Evolutionary conservation across 2,329 filamentous ascomycete species (phyloP).

Genomic region (Pseudogymnoascus sp.): DNA sequence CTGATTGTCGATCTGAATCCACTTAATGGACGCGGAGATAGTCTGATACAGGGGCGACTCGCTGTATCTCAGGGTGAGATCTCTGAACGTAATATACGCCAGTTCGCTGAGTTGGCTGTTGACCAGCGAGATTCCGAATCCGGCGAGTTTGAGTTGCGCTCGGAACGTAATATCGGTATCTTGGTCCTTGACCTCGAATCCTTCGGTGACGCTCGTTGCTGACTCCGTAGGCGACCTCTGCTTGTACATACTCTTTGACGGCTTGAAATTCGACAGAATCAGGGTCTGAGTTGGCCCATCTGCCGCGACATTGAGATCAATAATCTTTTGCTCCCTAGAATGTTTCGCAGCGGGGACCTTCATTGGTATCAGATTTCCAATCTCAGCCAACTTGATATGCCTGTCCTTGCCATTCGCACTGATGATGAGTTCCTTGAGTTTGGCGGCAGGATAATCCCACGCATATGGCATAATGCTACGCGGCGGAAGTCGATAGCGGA

Average conservation of each 20-base stretch:
- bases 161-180: constrained; percentile 84
- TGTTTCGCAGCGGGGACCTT: constrained; percentile 66
- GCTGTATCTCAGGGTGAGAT: constrained; percentile 82
- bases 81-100: constrained; percentile 86
- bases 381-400: constrained; percentile 91
- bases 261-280: constrained; percentile 88
- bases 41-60: constrained; percentile 95
- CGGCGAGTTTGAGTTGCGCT: constrained; percentile 79
- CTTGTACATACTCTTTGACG: constrained; percentile 83
- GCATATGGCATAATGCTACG: constrained; percentile 99
- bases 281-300: constrained; percentile 93
- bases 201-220: constrained; percentile 46
- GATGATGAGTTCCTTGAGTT: constrained; percentile 87
- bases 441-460: constrained; percentile 98
- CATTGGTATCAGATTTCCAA: constrained; percentile 92
- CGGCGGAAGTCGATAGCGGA: constrained; percentile 84
- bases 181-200: constrained; percentile 90
- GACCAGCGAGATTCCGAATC: constrained; percentile 86
- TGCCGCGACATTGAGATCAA: constrained; percentile 93
- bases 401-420: constrained; percentile 71
- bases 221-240: constrained; percentile 48
- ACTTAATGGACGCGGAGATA: constrained; percentile 83
- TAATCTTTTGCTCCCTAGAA: constrained; percentile 66
- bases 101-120: constrained; percentile 88
- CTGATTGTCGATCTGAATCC: constrained; percentile 99